Conservation (phyloP, 306 rosid species). For the Fragaria vesca region DNA sequence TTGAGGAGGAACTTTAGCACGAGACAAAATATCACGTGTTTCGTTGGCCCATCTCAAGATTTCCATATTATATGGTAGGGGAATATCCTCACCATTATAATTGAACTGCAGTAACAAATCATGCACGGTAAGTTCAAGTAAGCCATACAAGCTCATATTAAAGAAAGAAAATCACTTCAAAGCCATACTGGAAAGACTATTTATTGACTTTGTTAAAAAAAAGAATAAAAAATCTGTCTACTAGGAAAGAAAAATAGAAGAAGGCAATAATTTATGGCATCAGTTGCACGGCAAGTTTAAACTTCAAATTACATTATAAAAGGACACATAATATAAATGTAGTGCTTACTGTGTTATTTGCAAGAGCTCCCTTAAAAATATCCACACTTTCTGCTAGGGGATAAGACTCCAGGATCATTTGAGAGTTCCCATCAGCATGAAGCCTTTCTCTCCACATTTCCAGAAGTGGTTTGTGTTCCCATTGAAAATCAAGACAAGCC, state of each 20-base stretch:
- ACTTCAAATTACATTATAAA: neutral
- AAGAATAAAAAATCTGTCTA: neutral
- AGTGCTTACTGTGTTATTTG: conserved; percentile 65
- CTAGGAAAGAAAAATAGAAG: neutral
- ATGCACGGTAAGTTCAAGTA: neutral
- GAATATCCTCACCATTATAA: conserved; percentile 51
- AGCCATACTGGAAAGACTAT: neutral
- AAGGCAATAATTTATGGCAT: neutral
- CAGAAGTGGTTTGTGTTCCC: conserved; percentile 67
- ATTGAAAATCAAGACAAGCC: conserved; percentile 60
- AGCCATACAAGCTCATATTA: neutral
- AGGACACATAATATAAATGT: conserved; percentile 13
- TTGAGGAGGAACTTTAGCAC: conserved; percentile 77
- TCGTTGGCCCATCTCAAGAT: conserved; percentile 83
- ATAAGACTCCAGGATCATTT: conserved; percentile 67
- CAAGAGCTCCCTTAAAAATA: conserved; percentile 66
- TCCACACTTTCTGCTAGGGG: conserved; percentile 55
- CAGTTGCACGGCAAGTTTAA: conserved; percentile 2
- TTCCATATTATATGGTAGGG: conserved; percentile 75
- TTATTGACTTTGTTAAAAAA: neutral
- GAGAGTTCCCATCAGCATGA: conserved; percentile 51
- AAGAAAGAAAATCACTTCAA: conserved; percentile 1
- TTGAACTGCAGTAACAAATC: conserved; percentile 50
- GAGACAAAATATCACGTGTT: conserved; percentile 63
- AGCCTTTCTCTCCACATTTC: conserved; percentile 79